These are phyloP conservation scores for Opeltia flavorubescens DNA, from an alignment of 495 filamentous ascomycete genomes.

Conservation along the genomic window DNA sequence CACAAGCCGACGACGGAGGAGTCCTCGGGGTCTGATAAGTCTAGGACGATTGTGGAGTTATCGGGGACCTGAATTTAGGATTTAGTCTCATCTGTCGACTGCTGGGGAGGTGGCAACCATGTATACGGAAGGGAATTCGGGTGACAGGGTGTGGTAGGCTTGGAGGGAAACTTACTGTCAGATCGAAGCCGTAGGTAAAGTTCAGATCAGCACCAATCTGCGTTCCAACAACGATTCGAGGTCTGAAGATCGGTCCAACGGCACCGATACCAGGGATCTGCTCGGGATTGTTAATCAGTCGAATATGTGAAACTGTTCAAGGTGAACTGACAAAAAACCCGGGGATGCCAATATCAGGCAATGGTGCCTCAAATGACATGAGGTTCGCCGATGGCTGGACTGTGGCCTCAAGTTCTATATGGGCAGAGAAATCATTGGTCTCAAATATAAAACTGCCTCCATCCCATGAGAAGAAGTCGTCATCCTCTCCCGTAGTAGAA, in stretches of 20 bases:
- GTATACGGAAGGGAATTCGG: not conserved
- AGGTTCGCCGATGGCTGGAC: conserved; percentile 8
- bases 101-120: not conserved
- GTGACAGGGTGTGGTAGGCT: not conserved
- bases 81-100: not conserved
- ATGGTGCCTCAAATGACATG: conserved; percentile 6
- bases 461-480: conserved; percentile 13
- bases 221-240: conserved; percentile 9
- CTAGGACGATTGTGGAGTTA: conserved; percentile 16
- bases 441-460: conserved; percentile 16
- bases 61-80: conserved; percentile 13
- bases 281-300: not conserved
- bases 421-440: conserved; percentile 15
- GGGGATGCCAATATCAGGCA: conserved; percentile 17
- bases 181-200: conserved; percentile 22
- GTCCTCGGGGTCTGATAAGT: conserved; percentile 10
- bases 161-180: conserved; percentile 9
- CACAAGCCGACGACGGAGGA: conserved; percentile 20
- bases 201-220: conserved; percentile 11
- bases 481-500: not conserved
- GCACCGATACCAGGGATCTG: conserved; percentile 19
- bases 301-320: not conserved
- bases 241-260: conserved; percentile 18
- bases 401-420: conserved; percentile 18
- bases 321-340: conserved; percentile 14